Base-by-base conservation (phyloP, 2,329 filamentous ascomycete species). In the Sporothrix sp. region DNA sequence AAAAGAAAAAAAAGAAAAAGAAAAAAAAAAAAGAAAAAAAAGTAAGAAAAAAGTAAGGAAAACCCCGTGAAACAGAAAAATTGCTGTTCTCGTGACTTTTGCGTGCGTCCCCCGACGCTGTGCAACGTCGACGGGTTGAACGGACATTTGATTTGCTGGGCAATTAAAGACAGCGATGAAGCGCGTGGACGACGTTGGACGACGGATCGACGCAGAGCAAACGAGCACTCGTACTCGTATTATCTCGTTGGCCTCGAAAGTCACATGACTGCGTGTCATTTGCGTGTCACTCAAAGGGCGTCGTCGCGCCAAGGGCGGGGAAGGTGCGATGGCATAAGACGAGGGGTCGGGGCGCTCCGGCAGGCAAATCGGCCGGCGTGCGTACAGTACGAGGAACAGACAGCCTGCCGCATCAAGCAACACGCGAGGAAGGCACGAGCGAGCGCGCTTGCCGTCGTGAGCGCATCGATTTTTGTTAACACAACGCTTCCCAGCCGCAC, bases 221-320 rank as follows among this genome's bases (percentile, higher is more conserved):
- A 27, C 13, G 27, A 13, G 36, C 3, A 25, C 5, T 40, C 23
- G 4, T 9, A 18, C 14, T 27, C 11, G 16, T 4, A 27, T 11
- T 11, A 9, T 9, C 4, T 14, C 20, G 6, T 23, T 3, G 7
- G 2, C 14, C n/a, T n/a, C 25, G 25, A 10, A 37, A 38, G 52
- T 53, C 52, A 53, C 43, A 43, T 53, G 52, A 53, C 28, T 23
- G 32, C 52, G 52, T 53, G 52, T 51, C 43, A 39, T 27, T 42
- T 27, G 38, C 48, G 48, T 51, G 52, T 53, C 42, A 40, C 14
- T 20, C 20, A 30, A 48, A 50, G 36, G 51, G 47, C 47, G 49
- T 25, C 25, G 32, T n/a, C 33, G 21, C 27, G 42, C 43, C 28
- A 35, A 45, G 30, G 43, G 30, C 30, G 43, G 43, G 43, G 43